These are phyloP conservation scores for Thyridium curvatum DNA, from an alignment of 2,329 filamentous ascomycete genomes.

Conservation along the genomic window DNA sequence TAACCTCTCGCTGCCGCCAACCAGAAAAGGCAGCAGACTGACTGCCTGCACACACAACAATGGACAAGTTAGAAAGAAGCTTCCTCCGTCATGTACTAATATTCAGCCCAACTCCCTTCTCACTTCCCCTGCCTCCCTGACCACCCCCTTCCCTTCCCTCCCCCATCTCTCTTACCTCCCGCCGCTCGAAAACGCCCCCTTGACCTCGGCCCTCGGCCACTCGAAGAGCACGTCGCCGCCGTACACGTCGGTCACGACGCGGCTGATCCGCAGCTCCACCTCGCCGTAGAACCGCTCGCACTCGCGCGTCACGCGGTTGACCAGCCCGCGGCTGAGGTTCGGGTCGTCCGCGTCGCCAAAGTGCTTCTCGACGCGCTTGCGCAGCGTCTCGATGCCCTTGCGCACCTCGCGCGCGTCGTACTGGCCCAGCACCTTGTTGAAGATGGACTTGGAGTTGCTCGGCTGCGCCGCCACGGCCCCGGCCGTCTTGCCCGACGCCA, in stretches of 20 bases:
- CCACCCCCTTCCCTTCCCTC: no score
- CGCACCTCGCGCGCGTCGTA: conserved; percentile 82
- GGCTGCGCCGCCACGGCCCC: conserved; percentile 69
- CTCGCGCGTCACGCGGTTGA: conserved; percentile 50
- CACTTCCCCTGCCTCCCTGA: no score
- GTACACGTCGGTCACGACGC: conserved; percentile 56
- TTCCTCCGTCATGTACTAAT: no score
- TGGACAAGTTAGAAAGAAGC: no score
- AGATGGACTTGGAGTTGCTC: conserved; percentile 73
- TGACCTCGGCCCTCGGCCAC: conserved; percentile 59
- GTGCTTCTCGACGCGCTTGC: conserved; percentile 93
- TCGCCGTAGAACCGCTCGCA: conserved; percentile 58
- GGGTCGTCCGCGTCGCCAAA: conserved; percentile 85
- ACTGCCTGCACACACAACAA: no score
- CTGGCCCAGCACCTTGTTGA: conserved; percentile 76
- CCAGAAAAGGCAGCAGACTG: no score
- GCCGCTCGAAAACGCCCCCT: conserved; percentile 42
- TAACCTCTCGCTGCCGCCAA: no score
- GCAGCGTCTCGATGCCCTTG: conserved; percentile 82
- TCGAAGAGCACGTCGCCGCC: conserved; percentile 59
- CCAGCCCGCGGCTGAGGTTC: conserved; percentile 52
- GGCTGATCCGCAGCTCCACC: conserved; percentile 54
- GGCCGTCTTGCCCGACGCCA: conserved; percentile 52
- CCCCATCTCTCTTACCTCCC: conserved; percentile 6
- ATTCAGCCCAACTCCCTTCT: no score